phyloP scores from a whole-genome alignment of 805 yeast species.

The Cyberlindnera amylophila region DNA sequence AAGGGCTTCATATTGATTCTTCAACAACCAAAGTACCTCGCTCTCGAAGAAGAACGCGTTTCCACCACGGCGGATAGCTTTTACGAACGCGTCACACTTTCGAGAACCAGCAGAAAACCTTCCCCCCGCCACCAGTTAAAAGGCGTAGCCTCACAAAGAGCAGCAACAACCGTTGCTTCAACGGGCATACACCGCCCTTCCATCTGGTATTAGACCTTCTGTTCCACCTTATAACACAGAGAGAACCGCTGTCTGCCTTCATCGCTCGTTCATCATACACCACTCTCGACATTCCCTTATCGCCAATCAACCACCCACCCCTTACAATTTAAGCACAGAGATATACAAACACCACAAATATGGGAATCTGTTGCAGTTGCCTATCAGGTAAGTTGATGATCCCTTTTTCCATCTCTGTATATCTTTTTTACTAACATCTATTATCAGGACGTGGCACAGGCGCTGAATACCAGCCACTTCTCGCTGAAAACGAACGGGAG shows the following conservation, averaged over 20 bases:
- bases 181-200: too few relatives aligned
- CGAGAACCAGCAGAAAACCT: conserved; percentile 1
- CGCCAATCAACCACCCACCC: background rate
- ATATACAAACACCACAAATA: conserved; percentile 1
- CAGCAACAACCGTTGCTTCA: too few relatives aligned
- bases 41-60: too few relatives aligned
- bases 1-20: too few relatives aligned
- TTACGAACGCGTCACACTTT: background rate
- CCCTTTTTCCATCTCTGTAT: too few relatives aligned
- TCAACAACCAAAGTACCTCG: too few relatives aligned
- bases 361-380: conserved; percentile 25
- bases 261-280: too few relatives aligned
- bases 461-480: conserved; percentile 61
- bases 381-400: conserved; percentile 13
- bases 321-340: background rate
- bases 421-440: conserved; percentile 17
- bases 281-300: conserved; percentile 6
- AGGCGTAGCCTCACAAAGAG: too few relatives aligned
- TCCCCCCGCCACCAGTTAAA: too few relatives aligned
- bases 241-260: too few relatives aligned
- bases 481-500: conserved; percentile 95
- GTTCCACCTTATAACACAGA: too few relatives aligned
- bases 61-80: background rate
- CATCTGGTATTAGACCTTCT: too few relatives aligned
- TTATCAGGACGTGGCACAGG: conserved; percentile 10